A percentile compares a stretch with the other conserved stretches of the same genome.
phyloP scores from a whole-genome alignment of 768 basidiomycete genomes.

The Psilocybe azurescens region DNA sequence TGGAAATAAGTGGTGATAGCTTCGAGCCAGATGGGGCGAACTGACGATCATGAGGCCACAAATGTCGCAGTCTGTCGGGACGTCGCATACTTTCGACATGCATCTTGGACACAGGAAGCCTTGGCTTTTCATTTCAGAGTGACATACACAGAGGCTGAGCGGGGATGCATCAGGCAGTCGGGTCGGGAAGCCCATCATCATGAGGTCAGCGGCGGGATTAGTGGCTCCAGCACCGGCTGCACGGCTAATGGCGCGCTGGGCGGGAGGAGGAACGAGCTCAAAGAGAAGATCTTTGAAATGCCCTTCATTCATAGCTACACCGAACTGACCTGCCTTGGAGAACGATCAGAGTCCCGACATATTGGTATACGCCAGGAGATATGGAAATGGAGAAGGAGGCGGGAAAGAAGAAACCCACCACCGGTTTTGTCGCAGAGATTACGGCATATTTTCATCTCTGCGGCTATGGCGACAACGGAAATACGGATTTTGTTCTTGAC shows the following conservation, averaged over 20 bases:
- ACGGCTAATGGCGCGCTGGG: conserved; percentile 65
- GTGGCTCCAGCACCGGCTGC: conserved; percentile 41
- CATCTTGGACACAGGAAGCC: conserved; percentile 97
- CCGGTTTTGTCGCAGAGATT: conserved; percentile 91
- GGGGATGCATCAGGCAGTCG: conserved; percentile 85
- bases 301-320: conserved; percentile 98
- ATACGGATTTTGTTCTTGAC: conserved; percentile 86
- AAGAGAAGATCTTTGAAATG: conserved; percentile 96
- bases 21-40: conserved; percentile 95
- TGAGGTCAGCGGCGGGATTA: conserved; percentile 84
- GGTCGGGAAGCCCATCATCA: conserved; percentile 99
- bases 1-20: conserved; percentile 95
- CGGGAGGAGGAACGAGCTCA: conserved; percentile 94
- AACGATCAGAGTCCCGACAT: conserved; percentile 3
- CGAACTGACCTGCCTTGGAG: conserved; percentile 71
- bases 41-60: conserved; percentile 98
- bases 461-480: conserved; percentile 92
- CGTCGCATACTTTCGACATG: conserved; percentile 92
- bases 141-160: conserved; percentile 90
- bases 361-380: not conserved
- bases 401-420: conserved; percentile 56
- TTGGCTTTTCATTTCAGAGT: conserved; percentile 88
- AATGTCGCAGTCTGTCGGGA: conserved; percentile 97
- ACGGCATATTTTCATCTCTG: conserved; percentile 98
- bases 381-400: conserved; percentile 9